Percentiles rank a stretch among this genome's conserved stretches.
These are phyloP conservation scores for Rhododendron vialii DNA, from an alignment of 148 eudicot species.

Conservation along the genomic window DNA sequence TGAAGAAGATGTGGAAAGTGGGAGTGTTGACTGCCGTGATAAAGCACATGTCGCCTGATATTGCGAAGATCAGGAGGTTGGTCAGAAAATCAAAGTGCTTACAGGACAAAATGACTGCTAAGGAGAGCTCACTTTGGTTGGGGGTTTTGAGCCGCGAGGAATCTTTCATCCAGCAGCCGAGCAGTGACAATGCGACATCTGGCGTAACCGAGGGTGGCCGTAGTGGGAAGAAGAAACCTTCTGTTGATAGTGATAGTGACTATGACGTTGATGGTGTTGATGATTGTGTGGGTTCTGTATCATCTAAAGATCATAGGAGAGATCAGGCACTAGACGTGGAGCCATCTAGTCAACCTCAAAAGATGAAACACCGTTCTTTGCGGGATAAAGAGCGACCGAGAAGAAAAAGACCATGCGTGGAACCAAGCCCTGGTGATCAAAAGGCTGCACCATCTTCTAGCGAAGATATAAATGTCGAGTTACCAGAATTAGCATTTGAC, in stretches of 20 bases:
- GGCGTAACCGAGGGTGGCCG: constrained; percentile 49
- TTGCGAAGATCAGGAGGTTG: constrained; percentile 76
- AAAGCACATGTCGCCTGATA: constrained; percentile 93
- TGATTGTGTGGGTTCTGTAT: constrained; percentile 59
- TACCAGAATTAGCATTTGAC: constrained; percentile 28
- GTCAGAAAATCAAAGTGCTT: constrained; percentile 83
- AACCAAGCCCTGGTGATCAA: constrained; percentile 24
- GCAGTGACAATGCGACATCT: constrained; percentile 67
- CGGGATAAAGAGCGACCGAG: constrained; percentile 26
- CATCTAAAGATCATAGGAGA: constrained; percentile 60
- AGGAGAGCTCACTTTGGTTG: constrained; percentile 93
- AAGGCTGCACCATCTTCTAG: constrained; percentile 26
- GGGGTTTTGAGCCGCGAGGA: constrained; percentile 82
- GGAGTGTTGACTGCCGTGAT: constrained; percentile 89
- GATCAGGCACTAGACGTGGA: constrained; percentile 34
- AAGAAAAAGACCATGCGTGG: constrained; percentile 40
- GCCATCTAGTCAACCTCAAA: constrained; percentile 19
- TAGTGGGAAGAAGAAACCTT: constrained; percentile 56
- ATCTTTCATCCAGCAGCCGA: constrained; percentile 48
- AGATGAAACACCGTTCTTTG: constrained; percentile 8
- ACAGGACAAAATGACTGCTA: constrained; percentile 98
- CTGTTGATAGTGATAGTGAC: constrained; percentile 66
- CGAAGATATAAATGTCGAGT: constrained; percentile 28
- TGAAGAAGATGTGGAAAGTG: constrained; percentile 98
- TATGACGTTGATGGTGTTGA: constrained; percentile 80